Base-by-base conservation (phyloP, 1,139 yeast species). In the Kurtzmaniella quercitrusa region DNA sequence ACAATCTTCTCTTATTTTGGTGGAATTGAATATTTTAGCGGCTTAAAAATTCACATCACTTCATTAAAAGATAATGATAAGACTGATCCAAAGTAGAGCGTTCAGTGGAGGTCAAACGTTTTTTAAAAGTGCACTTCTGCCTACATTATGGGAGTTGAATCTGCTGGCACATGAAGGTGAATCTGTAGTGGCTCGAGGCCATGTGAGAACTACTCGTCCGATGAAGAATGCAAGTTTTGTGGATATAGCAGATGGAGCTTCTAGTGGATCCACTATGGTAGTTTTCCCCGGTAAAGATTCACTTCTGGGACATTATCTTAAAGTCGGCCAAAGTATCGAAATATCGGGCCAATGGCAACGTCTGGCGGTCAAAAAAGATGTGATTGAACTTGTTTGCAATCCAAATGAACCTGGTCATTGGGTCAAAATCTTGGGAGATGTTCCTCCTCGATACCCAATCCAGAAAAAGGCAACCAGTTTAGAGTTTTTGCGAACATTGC, bases 221-320 rank as follows among this genome's bases (percentile, higher is more conserved):
- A 76, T 88, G 56, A 89, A 88, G 57, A 84, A 82, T 43, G 75
- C 86, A 12, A 86, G 89, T 1, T 93, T 93, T 59, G 68, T 89
- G 6, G 96, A 88, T 55, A 51, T 93, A 19, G 63, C 77, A 2
- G 98, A 91, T 58, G 98, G 98, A 1, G 73, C 94, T 0, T 65
- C 76, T 3, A 67, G 73, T 37, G 51, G 66, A 26, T 71, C 75
- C 5, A 57, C 89, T 42, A 83, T 81, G 51, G 76, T 89, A 23
- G 86, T 88, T 2, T 48, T 78, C 14, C 60, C 63, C 14, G 58
- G 72, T 23, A 63, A 66, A 12, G 48, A 44, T 11, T 41, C 71
- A 43, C 39, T 15, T 61, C 64, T 46, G 44, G 56, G 41, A 38
- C 68, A 69, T 46, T 5, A 39, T 7, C 55, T 67, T 33, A 64